Evolutionary conservation across 495 filamentous ascomycete genomes (phyloP).

Genomic region (Pseudomonodictys pantanalensis): DNA sequence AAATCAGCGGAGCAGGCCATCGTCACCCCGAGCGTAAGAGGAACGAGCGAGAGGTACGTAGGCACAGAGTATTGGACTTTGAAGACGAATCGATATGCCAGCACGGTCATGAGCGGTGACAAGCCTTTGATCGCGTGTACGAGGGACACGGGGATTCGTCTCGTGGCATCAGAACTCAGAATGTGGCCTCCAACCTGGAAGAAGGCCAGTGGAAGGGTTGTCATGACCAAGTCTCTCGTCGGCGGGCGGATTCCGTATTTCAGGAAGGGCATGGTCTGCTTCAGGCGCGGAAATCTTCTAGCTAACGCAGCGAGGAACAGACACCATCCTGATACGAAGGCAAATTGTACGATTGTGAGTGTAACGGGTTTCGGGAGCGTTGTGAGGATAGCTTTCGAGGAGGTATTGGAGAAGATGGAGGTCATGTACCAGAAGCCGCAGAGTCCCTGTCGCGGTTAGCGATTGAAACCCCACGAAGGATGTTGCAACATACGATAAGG

Average conservation of each 20-base stretch:
- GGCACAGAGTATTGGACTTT: conserved; percentile 79
- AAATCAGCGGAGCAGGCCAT: conserved; percentile 91
- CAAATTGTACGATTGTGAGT: conserved; percentile 92
- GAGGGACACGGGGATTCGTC: conserved; percentile 90
- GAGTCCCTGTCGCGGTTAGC: conserved; percentile 55
- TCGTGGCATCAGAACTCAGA: conserved; percentile 85
- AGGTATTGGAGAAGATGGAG: conserved; percentile 93
- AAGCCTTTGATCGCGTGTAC: conserved; percentile 99
- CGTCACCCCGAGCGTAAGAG: conserved; percentile 88
- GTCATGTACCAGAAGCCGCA: conserved; percentile 91
- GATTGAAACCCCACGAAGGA: neutral
- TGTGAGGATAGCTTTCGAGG: conserved; percentile 94
- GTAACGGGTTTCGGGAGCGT: conserved; percentile 89
- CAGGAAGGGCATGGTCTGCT: conserved; percentile 68
- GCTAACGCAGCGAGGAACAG: conserved; percentile 72
- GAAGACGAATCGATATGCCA: conserved; percentile 88
- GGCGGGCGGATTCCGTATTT: conserved; percentile 79
- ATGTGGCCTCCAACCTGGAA: conserved; percentile 96
- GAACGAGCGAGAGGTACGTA: conserved; percentile 90
- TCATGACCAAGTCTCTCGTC: conserved; percentile 75
- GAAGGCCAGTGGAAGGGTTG: conserved; percentile 81
- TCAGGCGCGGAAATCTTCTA: conserved; percentile 62
- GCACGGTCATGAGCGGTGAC: conserved; percentile 90
- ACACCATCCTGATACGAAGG: conserved; percentile 87
- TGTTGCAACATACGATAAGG: conserved; percentile 66